Base-by-base conservation (phyloP, 345 rosid species). In the Salix viminalis region DNA sequence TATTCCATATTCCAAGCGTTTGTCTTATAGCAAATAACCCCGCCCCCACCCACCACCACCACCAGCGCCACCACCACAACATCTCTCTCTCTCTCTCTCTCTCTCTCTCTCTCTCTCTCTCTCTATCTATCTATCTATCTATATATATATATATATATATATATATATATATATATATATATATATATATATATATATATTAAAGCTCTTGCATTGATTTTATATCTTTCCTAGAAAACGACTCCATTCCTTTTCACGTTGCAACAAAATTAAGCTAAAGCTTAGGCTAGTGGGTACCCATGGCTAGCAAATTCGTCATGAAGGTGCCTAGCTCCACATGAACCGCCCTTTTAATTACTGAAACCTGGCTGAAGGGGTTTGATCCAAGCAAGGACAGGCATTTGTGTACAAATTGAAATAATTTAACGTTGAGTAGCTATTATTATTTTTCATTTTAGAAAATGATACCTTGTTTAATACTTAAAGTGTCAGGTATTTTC, bases 1-100 rank as follows among this genome's bases (percentile, higher is more conserved):
- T 89, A 90, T 91, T 91, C 97, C 89, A 84, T 85, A 92, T 92
- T 91, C 97, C 97, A 86, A 88, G 89, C 79, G 91, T 88, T 91
- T 92, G 97, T 91, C 98, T 86, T 88, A 69, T 88, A 79, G 79
- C 65, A 74, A 76, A 83, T 67, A 67, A 73, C 64, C 58, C 24
- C 30, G 21, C 9, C 24, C 13, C 36, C 36, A 34, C 36, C 36
- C 36, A 34, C 36, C 36, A 34, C 37, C 37, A 34, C 37, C 37
- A 34, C 6, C 37, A 34, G 6, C 6, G 6, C 37, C 37, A 34
- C 37, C 37, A 5, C 37, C 37, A 5, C 37, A 0, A 5, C 6
- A 0, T 0, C 37, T 5, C 37, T 34, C 37, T 34, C 37, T 34
- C 36, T 34, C 36, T 34, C 36, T 30, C 36, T 34, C 36, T 34